Evolutionary conservation across 176 grass and related monocot genomes (phyloP).

Genomic region (Rhynchospora tenuis): DNA sequence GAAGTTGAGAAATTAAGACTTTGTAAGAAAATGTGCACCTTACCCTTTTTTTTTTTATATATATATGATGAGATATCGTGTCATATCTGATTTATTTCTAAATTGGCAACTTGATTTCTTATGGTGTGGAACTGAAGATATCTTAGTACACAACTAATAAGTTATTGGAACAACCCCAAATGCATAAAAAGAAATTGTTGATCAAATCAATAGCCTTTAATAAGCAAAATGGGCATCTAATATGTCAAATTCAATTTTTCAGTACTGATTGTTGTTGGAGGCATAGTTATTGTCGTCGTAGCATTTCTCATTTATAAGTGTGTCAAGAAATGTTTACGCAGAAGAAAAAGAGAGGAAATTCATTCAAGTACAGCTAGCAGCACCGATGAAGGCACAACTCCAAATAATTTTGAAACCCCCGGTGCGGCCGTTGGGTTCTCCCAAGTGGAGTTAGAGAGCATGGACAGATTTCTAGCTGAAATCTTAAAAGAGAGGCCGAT

Average conservation of each 20-base stretch:
- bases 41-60: too few species aligned
- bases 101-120: too few species aligned
- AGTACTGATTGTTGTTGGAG: conserved; percentile 11
- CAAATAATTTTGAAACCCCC: not conserved
- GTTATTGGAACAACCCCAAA: too few species aligned
- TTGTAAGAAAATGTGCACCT: too few species aligned
- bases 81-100: too few species aligned
- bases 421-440: not conserved
- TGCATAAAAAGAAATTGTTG: too few species aligned
- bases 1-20: too few species aligned
- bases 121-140: too few species aligned
- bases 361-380: not conserved
- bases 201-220: too few species aligned
- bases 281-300: not conserved
- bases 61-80: too few species aligned
- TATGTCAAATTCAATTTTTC: conserved; percentile 1
- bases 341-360: not conserved
- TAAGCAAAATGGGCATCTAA: not conserved
- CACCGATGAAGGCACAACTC: not conserved
- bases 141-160: too few species aligned
- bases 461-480: conserved; percentile 28
- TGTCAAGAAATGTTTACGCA: not conserved
- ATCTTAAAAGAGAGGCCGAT: conserved; percentile 37
- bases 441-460: conserved; percentile 11
- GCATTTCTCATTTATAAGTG: conserved; percentile 23